Evolutionary conservation across 2,329 filamentous ascomycete genomes (phyloP).

Genomic region (Gliomastix tumulicola): DNA sequence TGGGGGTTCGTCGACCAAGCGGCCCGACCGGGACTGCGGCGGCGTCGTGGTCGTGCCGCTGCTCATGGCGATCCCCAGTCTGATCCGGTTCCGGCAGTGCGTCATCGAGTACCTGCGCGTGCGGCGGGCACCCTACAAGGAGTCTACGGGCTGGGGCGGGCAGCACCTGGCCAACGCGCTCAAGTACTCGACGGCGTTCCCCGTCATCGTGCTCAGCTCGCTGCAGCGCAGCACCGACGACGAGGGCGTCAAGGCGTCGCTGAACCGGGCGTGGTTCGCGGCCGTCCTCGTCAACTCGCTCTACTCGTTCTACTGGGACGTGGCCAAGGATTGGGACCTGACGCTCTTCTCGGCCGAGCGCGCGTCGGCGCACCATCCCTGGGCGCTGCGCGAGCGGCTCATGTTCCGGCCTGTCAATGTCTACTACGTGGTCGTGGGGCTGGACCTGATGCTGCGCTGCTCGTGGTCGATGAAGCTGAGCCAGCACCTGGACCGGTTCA

Average conservation of each 20-base stretch:
- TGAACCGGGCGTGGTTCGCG: conserved; percentile 58
- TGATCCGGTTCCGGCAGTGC: conserved; percentile 88
- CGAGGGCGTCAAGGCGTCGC: conserved; percentile 27
- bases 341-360: conserved; percentile 66
- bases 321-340: conserved; percentile 94
- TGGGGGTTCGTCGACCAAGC: conserved; percentile 66
- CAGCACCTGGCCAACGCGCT: conserved; percentile 89
- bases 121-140: conserved; percentile 45
- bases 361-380: conserved; percentile 59
- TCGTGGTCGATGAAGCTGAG: conserved; percentile 89
- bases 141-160: conserved; percentile 64
- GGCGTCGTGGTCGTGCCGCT: conserved; percentile 74
- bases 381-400: conserved; percentile 68
- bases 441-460: conserved; percentile 78
- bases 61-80: conserved; percentile 73
- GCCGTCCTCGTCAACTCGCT: conserved; percentile 76
- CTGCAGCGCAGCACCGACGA: conserved; percentile 57
- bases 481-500: conserved; percentile 73
- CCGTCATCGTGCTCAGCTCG: conserved; percentile 76
- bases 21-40: conserved; percentile 76
- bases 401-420: conserved; percentile 64
- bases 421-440: conserved; percentile 74
- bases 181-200: conserved; percentile 93
- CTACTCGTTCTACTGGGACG: conserved; percentile 99
- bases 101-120: conserved; percentile 80